Percentiles rank a stretch among this genome's conserved stretches.
Evolutionary conservation across 2,329 filamentous ascomycete species (phyloP).

Genomic region (Fusarium chlamydosporum): DNA sequence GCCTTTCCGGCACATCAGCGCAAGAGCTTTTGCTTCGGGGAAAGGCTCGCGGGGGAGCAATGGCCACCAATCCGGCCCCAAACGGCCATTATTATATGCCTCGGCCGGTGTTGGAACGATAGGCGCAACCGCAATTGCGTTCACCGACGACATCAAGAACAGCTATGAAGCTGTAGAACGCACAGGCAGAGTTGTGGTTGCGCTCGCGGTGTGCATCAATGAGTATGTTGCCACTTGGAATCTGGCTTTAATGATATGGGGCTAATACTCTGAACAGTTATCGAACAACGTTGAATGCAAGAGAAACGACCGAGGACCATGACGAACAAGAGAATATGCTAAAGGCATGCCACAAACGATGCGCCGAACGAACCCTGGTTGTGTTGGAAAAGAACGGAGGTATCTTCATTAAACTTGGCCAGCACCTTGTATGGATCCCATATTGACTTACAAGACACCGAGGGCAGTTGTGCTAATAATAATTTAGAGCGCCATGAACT

Average conservation of each 20-base stretch:
- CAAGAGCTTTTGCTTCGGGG: constrained; percentile 53
- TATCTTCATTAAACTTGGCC: constrained; percentile 97
- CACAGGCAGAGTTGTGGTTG: constrained; percentile 81
- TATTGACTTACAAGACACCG: not conserved
- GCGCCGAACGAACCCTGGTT: constrained; percentile 86
- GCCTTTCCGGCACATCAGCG: constrained; percentile 46
- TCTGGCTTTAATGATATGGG: constrained; percentile 9
- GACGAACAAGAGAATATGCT: constrained; percentile 77
- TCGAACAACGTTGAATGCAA: constrained; percentile 82
- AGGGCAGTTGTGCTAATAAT: constrained; percentile 43
- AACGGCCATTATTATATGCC: constrained; percentile 61
- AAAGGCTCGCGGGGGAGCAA: constrained; percentile 45
- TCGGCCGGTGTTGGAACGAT: constrained; percentile 66
- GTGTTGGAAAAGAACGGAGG: constrained; percentile 97
- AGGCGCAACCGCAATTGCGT: constrained; percentile 65
- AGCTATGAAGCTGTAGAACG: constrained; percentile 81
- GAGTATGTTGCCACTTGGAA: constrained; percentile 71
- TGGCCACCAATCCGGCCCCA: constrained; percentile 46
- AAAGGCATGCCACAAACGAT: constrained; percentile 90
- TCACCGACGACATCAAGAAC: constrained; percentile 80
- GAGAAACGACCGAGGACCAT: constrained; percentile 72
- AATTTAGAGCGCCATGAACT: constrained; percentile 88
- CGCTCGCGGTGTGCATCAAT: constrained; percentile 86
- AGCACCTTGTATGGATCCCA: constrained; percentile 77
- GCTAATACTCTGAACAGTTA: constrained; percentile 71